phyloP scores from a whole-genome alignment of 169 alveolate genomes.

The Plasmodium fragile region DNA sequence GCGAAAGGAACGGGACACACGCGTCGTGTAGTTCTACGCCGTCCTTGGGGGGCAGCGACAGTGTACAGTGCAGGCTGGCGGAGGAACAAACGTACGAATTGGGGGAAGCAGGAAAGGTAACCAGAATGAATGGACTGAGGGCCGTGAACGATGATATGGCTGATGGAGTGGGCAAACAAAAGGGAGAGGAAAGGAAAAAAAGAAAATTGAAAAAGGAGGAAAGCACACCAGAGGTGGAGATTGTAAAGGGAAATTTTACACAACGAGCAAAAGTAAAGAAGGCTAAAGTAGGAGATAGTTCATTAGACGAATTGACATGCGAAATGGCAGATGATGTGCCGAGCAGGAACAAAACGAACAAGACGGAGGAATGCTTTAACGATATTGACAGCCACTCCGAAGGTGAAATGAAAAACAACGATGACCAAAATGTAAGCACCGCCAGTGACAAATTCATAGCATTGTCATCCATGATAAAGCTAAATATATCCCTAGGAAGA shows the following conservation, averaged over 20 bases:
- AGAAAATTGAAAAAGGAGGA: background rate
- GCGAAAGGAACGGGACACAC: background rate
- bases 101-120: background rate
- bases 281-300: background rate
- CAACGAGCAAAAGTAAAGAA: background rate
- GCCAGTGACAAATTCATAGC: slow-evolving; percentile 3
- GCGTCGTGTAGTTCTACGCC: background rate
- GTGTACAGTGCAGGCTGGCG: background rate
- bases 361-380: background rate
- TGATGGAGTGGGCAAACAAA: background rate
- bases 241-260: background rate
- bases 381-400: background rate
- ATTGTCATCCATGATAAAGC: slow-evolving; percentile 35
- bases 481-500: slow-evolving; percentile 58
- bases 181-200: background rate
- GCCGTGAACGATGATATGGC: background rate
- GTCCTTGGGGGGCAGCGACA: background rate
- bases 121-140: background rate
- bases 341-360: background rate
- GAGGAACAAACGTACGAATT: slow-evolving; percentile 9
- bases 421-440: background rate
- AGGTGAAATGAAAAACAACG: background rate
- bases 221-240: background rate
- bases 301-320: background rate
- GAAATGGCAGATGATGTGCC: background rate